Evolutionary conservation across 2,329 filamentous ascomycete species (phyloP).

Genomic region (Phyllosticta citrichinensis): DNA sequence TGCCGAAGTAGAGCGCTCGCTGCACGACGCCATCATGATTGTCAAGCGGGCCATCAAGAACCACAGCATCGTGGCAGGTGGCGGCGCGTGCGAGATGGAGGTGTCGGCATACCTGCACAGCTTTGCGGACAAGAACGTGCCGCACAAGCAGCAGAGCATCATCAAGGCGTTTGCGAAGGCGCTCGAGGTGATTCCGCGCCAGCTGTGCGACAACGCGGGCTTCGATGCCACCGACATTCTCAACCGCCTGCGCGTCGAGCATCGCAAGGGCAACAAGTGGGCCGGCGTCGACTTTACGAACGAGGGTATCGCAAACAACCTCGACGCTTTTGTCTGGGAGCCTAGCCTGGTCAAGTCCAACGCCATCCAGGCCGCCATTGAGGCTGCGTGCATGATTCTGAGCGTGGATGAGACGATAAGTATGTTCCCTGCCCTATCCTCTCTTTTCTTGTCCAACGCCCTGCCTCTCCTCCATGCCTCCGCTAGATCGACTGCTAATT

Average conservation of each 20-base stretch:
- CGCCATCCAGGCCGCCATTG: slow-evolving; percentile 88
- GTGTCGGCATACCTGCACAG: slow-evolving; percentile 85
- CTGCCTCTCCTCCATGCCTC: background rate
- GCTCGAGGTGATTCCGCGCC: slow-evolving; percentile 89
- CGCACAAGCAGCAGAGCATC: slow-evolving; percentile 91
- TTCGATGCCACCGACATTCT: slow-evolving; percentile 98
- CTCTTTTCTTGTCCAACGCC: slow-evolving; percentile 19
- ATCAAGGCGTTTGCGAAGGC: slow-evolving; percentile 98
- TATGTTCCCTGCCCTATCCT: background rate
- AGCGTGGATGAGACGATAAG: slow-evolving; percentile 95
- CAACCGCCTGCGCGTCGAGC: slow-evolving; percentile 91
- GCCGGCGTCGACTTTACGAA: slow-evolving; percentile 90
- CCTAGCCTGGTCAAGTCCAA: slow-evolving; percentile 94
- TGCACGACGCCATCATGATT: slow-evolving; percentile 99
- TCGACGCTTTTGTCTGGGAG: slow-evolving; percentile 96
- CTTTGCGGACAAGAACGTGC: slow-evolving; percentile 85
- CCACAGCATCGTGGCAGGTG: slow-evolving; percentile 86
- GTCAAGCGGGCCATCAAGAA: slow-evolving; percentile 97
- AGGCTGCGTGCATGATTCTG: slow-evolving; percentile 90
- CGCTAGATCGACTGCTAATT: background rate
- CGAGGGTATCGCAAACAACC: slow-evolving; percentile 89
- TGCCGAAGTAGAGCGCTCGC: slow-evolving; percentile 90
- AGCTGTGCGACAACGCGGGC: slow-evolving; percentile 96
- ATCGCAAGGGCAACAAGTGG: slow-evolving; percentile 87
- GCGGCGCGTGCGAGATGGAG: slow-evolving; percentile 94